Evolutionary conservation across 139 green algal species (phyloP).

Genomic region (Trebouxia sp.): DNA sequence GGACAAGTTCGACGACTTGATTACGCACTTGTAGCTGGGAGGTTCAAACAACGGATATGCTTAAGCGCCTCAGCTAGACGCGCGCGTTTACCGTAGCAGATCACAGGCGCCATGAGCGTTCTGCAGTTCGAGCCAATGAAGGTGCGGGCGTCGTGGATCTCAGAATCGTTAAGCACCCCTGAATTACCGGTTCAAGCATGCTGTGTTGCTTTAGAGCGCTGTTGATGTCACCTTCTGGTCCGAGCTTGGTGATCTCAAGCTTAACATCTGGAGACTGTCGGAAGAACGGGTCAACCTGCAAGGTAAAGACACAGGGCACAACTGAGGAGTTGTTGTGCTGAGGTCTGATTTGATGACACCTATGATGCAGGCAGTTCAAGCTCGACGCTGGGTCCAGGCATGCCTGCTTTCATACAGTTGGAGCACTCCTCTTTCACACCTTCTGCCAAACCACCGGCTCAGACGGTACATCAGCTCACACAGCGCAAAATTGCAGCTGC

Average conservation of each 20-base stretch:
- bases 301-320: not conserved
- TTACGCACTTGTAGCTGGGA: too few relatives aligned
- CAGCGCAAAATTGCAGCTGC: too few relatives aligned
- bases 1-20: too few relatives aligned
- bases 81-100: not conserved
- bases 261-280: constrained; percentile 56
- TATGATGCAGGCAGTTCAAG: constrained; percentile 10
- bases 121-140: constrained; percentile 34
- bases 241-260: constrained; percentile 72
- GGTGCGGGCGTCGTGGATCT: not conserved
- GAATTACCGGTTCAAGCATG: not conserved
- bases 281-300: constrained; percentile 53
- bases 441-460: not conserved
- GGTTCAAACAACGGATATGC: too few relatives aligned
- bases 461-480: too few relatives aligned
- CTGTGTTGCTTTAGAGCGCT: constrained; percentile 60
- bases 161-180: not conserved
- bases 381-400: constrained; percentile 10
- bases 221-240: constrained; percentile 85
- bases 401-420: constrained; percentile 34
- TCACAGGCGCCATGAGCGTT: not conserved
- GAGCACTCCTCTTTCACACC: constrained; percentile 11
- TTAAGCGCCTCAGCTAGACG: too few relatives aligned
- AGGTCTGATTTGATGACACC: not conserved
- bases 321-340: not conserved